These are phyloP conservation scores for Aureobasidium sp. DNA, from an alignment of 2,329 filamentous ascomycete genomes.

Conservation along the genomic window DNA sequence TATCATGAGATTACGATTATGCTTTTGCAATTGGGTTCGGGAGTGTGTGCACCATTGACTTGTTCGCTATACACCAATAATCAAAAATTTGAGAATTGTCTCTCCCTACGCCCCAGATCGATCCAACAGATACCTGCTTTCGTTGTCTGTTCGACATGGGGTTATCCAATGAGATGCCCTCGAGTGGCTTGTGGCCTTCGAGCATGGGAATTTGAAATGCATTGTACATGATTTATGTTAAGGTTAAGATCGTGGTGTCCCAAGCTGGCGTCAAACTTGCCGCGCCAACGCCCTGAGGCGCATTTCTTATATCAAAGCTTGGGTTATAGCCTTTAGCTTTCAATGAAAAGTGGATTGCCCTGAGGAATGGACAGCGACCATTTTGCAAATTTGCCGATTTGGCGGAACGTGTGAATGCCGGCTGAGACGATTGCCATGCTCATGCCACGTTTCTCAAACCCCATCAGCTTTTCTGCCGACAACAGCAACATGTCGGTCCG, in stretches of 20 bases:
- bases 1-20: not conserved
- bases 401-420: not conserved
- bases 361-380: not conserved
- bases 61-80: not conserved
- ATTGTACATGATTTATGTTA: not conserved
- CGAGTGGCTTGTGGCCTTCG: not conserved
- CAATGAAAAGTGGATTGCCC: not conserved
- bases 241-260: not conserved
- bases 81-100: not conserved
- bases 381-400: not conserved
- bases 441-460: not conserved
- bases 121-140: not conserved
- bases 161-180: not conserved
- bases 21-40: not conserved
- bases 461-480: not conserved
- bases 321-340: not conserved
- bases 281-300: not conserved
- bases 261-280: not conserved
- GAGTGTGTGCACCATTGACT: not conserved
- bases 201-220: not conserved
- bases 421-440: conserved; percentile 5
- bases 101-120: not conserved
- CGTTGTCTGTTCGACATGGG: not conserved
- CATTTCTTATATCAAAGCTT: not conserved
- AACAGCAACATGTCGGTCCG: not conserved